Percentiles rank a stretch among this genome's conserved stretches.
phyloP scores from a whole-genome alignment of 2,329 filamentous ascomycete genomes.

The Verticillium tricorpus region DNA sequence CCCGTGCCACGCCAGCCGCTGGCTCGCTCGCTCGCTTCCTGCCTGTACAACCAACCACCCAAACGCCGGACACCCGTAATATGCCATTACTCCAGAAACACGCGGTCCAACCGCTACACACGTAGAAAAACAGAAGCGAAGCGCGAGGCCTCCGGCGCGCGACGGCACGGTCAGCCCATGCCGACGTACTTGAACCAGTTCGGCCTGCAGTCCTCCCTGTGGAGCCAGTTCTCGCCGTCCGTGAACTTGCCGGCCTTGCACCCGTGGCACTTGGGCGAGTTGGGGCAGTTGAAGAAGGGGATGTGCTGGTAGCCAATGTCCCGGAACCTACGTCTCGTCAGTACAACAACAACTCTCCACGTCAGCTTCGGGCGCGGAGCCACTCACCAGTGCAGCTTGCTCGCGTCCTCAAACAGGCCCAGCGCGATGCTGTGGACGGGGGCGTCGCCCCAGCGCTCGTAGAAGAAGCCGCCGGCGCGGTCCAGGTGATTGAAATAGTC shows the following conservation, averaged over 20 bases:
- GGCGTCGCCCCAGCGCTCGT: conserved; percentile 97
- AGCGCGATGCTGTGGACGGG: conserved; percentile 93
- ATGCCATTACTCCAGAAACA: not conserved
- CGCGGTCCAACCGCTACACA: not conserved
- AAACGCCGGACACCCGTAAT: not conserved
- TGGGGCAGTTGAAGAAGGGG: conserved; percentile 98
- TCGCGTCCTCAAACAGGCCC: conserved; percentile 85
- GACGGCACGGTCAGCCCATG: conserved; percentile 55
- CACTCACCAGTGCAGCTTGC: conserved; percentile 85
- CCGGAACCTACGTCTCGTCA: conserved; percentile 68
- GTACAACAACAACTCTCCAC: not conserved
- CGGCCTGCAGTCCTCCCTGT: conserved; percentile 88
- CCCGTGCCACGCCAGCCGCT: not conserved
- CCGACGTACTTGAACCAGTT: conserved; percentile 97
- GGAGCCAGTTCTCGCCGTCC: conserved; percentile 79
- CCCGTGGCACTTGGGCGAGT: conserved; percentile 86
- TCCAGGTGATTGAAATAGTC: conserved; percentile 97
- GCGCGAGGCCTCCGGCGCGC: not conserved
- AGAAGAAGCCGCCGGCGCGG: conserved; percentile 93
- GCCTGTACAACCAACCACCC: not conserved
- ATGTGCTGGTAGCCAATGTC: conserved; percentile 99
- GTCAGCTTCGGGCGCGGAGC: not conserved
- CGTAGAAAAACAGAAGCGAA: not conserved
- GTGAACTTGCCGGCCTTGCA: conserved; percentile 86
- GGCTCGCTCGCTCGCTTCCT: not conserved